phyloP scores from a whole-genome alignment of 306 rosid species.

The Astragalus membranaceus region DNA sequence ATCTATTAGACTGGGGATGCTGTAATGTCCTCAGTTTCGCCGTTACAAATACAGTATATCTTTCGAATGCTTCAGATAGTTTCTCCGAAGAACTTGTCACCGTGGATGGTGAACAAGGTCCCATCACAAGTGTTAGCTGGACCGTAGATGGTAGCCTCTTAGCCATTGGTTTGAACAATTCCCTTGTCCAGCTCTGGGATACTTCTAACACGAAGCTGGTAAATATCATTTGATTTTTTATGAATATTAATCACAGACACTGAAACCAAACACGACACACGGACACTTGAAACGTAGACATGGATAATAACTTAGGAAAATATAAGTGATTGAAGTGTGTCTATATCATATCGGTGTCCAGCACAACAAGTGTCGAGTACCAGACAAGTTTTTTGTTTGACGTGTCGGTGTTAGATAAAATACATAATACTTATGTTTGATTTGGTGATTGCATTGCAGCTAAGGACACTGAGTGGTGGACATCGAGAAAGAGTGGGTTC shows the following conservation, averaged over 20 bases:
- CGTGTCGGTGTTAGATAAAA: no score
- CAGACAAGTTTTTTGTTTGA: no score
- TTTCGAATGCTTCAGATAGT: slow-evolving; percentile 58
- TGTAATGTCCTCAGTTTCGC: slow-evolving; percentile 57
- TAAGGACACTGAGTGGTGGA: slow-evolving; percentile 53
- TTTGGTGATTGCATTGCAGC: slow-evolving; percentile 30
- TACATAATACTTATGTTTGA: no score
- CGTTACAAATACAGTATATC: slow-evolving; percentile 50
- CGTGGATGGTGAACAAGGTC: slow-evolving; percentile 60
- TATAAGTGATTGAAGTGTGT: no score
- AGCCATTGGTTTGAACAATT: slow-evolving; percentile 66
- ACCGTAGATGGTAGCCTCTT: slow-evolving; percentile 72
- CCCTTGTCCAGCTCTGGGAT: slow-evolving; percentile 79
- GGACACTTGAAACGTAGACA: no score
- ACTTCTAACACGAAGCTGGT: slow-evolving; percentile 44
- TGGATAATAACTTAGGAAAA: no score
- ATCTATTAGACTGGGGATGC: slow-evolving; percentile 73
- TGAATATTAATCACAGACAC: no score
- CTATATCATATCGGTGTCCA: no score
- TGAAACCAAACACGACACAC: no score
- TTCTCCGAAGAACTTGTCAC: slow-evolving; percentile 60
- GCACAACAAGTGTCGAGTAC: no score
- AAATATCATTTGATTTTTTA: neutral
- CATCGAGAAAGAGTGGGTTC: slow-evolving; percentile 65
- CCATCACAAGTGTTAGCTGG: slow-evolving; percentile 68